A percentile compares a stretch with the other conserved stretches of the same genome.
These are phyloP conservation scores for Colletotrichum chrysophilum DNA, from an alignment of 2,329 filamentous ascomycete genomes.

Conservation along the genomic window DNA sequence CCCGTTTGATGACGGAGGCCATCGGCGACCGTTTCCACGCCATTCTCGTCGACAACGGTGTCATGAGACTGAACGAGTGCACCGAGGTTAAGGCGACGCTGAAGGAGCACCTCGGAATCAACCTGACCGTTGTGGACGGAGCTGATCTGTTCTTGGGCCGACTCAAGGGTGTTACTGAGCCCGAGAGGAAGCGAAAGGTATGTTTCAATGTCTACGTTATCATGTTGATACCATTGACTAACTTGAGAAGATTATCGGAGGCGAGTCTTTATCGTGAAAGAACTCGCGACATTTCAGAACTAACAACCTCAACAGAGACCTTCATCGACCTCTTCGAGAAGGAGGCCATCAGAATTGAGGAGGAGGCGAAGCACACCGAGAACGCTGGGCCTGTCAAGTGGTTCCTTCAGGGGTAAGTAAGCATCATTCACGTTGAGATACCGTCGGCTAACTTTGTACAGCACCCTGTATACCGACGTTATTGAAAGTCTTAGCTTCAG, in stretches of 20 bases:
- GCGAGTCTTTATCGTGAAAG: background rate
- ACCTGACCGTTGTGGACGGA: constrained; percentile 86
- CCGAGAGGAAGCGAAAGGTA: constrained; percentile 89
- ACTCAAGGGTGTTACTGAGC: constrained; percentile 77
- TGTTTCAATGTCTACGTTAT: constrained; percentile 70
- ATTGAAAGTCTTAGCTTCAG: constrained; percentile 46
- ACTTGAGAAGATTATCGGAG: background rate
- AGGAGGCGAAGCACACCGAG: constrained; percentile 68
- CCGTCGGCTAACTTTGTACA: background rate
- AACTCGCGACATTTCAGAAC: background rate
- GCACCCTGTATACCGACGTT: constrained; percentile 26
- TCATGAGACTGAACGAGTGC: constrained; percentile 87
- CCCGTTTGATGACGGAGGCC: constrained; percentile 83
- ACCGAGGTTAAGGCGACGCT: constrained; percentile 82
- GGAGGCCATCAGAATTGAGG: constrained; percentile 73
- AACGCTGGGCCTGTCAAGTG: constrained; percentile 80
- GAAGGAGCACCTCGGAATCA: constrained; percentile 81
- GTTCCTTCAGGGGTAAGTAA: constrained; percentile 70
- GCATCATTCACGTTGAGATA: constrained; percentile 36
- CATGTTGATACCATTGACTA: background rate
- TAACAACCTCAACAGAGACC: background rate
- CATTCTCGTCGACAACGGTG: constrained; percentile 44
- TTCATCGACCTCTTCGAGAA: constrained; percentile 44
- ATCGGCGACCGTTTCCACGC: constrained; percentile 85
- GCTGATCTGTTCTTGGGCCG: constrained; percentile 77